phyloP scores from a whole-genome alignment of 2,329 filamentous ascomycete genomes.

The Xylaria sp. region DNA sequence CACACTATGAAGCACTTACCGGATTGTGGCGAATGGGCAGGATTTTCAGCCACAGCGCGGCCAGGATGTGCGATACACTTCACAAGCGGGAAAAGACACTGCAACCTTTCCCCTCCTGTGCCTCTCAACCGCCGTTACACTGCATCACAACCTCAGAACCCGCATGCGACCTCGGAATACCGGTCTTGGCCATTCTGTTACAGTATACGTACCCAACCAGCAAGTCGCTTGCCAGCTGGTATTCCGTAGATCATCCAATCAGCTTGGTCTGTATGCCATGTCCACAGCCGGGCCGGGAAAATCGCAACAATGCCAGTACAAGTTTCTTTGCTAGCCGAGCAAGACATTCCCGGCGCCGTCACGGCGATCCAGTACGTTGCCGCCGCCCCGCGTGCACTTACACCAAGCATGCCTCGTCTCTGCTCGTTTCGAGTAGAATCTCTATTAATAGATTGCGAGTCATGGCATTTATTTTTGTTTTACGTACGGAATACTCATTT shows the following conservation, averaged over 20 bases:
- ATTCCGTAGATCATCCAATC: background rate
- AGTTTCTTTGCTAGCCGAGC: constrained; percentile 28
- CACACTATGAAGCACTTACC: background rate
- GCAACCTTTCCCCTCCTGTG: background rate
- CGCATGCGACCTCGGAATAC: background rate
- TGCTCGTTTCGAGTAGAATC: no score
- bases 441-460: background rate
- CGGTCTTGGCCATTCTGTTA: constrained; percentile 2
- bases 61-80: background rate
- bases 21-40: background rate
- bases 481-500: background rate
- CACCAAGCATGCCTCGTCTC: background rate
- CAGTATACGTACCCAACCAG: background rate
- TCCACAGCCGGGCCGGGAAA: background rate
- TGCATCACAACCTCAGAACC: constrained; percentile 8
- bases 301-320: constrained; percentile 24
- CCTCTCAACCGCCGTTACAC: constrained; percentile 6
- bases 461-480: background rate
- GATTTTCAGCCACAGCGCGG: background rate
- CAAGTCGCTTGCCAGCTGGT: background rate
- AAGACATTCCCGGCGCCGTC: constrained; percentile 31
- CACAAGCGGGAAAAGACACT: background rate
- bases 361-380: constrained; percentile 31
- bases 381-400: background rate
- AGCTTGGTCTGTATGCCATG: background rate